Conservation (phyloP, 2,329 filamentous ascomycete species). For the Aciculosporium take region DNA sequence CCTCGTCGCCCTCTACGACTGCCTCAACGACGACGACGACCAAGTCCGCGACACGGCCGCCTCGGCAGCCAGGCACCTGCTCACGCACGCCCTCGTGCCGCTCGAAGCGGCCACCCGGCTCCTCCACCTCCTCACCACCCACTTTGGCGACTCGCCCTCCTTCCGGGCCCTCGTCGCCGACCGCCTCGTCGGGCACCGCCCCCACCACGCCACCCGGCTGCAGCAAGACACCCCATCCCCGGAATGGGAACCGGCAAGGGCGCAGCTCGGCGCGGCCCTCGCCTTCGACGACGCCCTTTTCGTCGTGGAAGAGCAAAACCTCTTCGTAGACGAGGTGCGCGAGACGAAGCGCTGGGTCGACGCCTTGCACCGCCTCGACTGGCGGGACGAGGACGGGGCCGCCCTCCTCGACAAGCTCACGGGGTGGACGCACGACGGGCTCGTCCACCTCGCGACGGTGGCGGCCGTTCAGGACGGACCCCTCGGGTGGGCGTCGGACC, state of each 20-base stretch:
- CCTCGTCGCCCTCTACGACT: slow-evolving; percentile 56
- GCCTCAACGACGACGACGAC: slow-evolving; percentile 81
- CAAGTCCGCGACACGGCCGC: slow-evolving; percentile 61
- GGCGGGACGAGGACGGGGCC: slow-evolving; percentile 10
- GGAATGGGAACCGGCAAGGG: slow-evolving; percentile 16
- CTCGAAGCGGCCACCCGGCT: slow-evolving; percentile 33
- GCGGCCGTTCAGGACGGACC: slow-evolving; percentile 41
- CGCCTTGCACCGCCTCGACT: slow-evolving; percentile 25
- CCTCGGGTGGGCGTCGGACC: slow-evolving; percentile 58
- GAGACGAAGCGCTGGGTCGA: slow-evolving; percentile 57
- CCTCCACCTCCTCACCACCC: slow-evolving; percentile 25
- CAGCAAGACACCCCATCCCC: not conserved
- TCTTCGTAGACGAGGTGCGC: slow-evolving; percentile 73
- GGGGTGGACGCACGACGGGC: slow-evolving; percentile 36
- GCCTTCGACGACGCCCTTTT: slow-evolving; percentile 58
- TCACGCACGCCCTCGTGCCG: slow-evolving; percentile 30
- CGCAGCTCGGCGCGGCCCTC: slow-evolving; percentile 31
- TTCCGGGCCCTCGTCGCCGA: slow-evolving; percentile 27
- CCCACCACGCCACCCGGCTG: slow-evolving; percentile 7
- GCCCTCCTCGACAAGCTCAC: slow-evolving; percentile 19
- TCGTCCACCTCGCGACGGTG: slow-evolving; percentile 27
- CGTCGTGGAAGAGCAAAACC: slow-evolving; percentile 78
- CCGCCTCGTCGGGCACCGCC: slow-evolving; percentile 23
- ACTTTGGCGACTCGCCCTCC: slow-evolving; percentile 19
- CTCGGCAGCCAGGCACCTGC: slow-evolving; percentile 29